Evolutionary conservation across 1,284 basidiomycete species (phyloP).

Genomic region (Pulveroboletus sp.): DNA sequence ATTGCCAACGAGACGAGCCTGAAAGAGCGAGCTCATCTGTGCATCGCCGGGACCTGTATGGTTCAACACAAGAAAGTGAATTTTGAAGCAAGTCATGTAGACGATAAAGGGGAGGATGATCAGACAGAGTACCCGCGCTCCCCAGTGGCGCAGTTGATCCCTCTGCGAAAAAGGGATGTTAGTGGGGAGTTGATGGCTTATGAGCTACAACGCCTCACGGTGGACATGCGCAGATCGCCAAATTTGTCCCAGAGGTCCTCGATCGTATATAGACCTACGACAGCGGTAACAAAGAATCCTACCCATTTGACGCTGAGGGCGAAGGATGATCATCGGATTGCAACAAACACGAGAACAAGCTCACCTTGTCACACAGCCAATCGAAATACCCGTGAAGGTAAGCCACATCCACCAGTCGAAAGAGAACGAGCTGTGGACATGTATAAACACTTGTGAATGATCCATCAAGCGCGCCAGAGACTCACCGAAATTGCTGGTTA

Average conservation of each 20-base stretch:
- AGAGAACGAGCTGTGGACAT: conserved; percentile 72
- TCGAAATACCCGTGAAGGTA: conserved; percentile 85
- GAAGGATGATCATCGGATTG: neutral
- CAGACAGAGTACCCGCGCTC: conserved; percentile 81
- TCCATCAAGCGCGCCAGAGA: conserved; percentile 34
- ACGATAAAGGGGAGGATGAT: conserved; percentile 90
- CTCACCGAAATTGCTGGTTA: conserved; percentile 87
- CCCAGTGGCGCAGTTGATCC: conserved; percentile 91
- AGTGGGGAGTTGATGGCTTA: conserved; percentile 1
- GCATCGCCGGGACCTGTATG: conserved; percentile 95
- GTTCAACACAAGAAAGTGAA: conserved; percentile 94
- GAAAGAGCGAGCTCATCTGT: conserved; percentile 98
- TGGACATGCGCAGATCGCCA: conserved; percentile 91
- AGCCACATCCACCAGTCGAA: conserved; percentile 98
- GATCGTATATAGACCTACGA: conserved; percentile 95
- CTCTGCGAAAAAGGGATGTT: conserved; percentile 43
- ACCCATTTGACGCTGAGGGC: conserved; percentile 88
- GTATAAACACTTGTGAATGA: conserved; percentile 2
- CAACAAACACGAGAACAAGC: conserved; percentile 5
- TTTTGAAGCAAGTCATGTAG: conserved; percentile 93
- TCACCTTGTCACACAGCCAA: conserved; percentile 92
- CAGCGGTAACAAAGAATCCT: conserved; percentile 91
- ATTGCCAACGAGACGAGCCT: conserved; percentile 94
- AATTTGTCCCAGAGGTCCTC: conserved; percentile 99
- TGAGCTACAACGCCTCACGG: conserved; percentile 52